These are phyloP conservation scores for Leishmania martiniquensis DNA, from an alignment of 208 protist species.

Conservation along the genomic window DNA sequence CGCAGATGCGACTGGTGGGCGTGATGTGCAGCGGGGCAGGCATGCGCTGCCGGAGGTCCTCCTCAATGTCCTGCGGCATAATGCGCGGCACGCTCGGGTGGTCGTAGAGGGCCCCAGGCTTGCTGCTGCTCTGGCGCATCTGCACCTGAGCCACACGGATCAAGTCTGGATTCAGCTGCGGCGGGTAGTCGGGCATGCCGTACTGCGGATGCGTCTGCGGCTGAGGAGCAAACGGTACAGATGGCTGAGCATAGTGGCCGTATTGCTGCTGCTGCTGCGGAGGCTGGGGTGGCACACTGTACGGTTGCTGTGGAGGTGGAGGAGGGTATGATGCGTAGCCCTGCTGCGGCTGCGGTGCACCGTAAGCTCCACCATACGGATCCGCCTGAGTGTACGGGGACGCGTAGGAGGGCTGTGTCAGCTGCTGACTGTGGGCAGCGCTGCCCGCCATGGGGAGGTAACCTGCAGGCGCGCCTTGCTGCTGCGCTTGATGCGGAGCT, in stretches of 20 bases:
- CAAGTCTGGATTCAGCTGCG: constrained; percentile 23
- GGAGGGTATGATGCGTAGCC: constrained; percentile 3
- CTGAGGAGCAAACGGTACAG: constrained; percentile 4
- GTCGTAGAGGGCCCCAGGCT: constrained; percentile 33
- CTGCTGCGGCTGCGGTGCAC: constrained; percentile 2
- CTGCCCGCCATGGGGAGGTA: constrained; percentile 4
- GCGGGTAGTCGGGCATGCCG: background rate
- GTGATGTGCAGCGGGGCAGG: constrained; percentile 52
- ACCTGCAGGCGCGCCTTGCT: constrained; percentile 2
- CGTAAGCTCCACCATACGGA: constrained; percentile 24
- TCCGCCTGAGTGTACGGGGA: constrained; percentile 10
- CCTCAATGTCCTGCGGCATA: constrained; percentile 56
- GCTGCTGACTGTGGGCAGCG: constrained; percentile 16
- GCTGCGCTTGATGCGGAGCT: constrained; percentile 1
- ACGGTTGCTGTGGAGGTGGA: constrained; percentile 12
- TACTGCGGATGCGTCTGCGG: constrained; percentile 22
- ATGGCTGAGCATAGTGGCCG: background rate
- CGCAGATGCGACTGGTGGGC: constrained; percentile 41
- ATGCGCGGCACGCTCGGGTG: constrained; percentile 81
- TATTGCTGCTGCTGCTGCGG: constrained; percentile 2
- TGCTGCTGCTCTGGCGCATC: constrained; percentile 23
- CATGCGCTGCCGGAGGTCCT: constrained; percentile 46
- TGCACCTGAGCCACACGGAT: constrained; percentile 31
- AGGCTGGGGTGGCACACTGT: constrained; percentile 3
- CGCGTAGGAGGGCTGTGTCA: constrained; percentile 18